A percentile compares a stretch with the other conserved stretches of the same genome.
Evolutionary conservation across 208 protist species (phyloP).

Genomic region (Naegleria lovaniensis): DNA sequence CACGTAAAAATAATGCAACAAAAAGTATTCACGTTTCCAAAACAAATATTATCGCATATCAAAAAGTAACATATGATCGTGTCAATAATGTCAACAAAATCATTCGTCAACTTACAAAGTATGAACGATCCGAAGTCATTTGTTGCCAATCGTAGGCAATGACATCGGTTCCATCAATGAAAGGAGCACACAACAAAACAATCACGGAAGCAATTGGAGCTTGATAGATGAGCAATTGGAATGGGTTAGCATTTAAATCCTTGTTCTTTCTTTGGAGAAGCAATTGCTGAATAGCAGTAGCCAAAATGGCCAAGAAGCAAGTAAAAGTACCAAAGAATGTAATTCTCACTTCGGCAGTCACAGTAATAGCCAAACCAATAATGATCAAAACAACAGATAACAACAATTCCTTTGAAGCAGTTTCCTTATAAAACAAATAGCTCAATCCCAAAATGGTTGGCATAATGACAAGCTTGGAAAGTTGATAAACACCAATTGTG

Average conservation of each 20-base stretch:
- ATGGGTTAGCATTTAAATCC: constrained; percentile 58
- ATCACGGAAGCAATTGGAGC: constrained; percentile 65
- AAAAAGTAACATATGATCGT: too few species aligned
- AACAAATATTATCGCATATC: too few species aligned
- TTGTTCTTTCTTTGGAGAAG: constrained; percentile 74
- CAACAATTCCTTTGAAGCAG: constrained; percentile 45
- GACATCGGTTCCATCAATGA: constrained; percentile 52
- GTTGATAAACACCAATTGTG: constrained; percentile 70
- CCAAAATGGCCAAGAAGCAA: constrained; percentile 56
- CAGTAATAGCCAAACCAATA: constrained; percentile 60
- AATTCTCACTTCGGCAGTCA: constrained; percentile 56
- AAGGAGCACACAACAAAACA: constrained; percentile 54
- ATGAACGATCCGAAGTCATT: neutral
- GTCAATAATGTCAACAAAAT: too few species aligned
- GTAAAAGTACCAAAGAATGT: constrained; percentile 58
- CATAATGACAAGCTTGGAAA: constrained; percentile 66
- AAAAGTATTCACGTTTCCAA: neutral
- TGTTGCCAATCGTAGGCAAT: constrained; percentile 46
- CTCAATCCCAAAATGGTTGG: constrained; percentile 64
- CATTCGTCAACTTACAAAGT: constrained; percentile 35
- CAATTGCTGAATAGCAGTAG: constrained; percentile 75
- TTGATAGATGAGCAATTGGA: constrained; percentile 78
- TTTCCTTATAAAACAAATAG: constrained; percentile 50
- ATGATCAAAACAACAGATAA: constrained; percentile 64
- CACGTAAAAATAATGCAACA: neutral